Percentiles rank a stretch among this genome's conserved stretches.
Evolutionary conservation across 2,329 filamentous ascomycete species (phyloP).

Genomic region (Chaetomium globosum): DNA sequence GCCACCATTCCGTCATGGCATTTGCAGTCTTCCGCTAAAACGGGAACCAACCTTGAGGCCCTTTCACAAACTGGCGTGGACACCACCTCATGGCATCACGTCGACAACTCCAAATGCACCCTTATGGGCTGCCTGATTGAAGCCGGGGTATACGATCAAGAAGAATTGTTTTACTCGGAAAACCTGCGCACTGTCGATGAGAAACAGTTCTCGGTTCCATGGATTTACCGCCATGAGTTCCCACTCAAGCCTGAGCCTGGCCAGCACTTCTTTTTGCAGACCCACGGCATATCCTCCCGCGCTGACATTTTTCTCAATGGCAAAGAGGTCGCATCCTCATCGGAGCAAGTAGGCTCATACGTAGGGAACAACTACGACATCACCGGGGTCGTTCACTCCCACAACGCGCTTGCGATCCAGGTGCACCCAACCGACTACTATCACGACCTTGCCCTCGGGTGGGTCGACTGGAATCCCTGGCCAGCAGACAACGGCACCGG

Average conservation of each 20-base stretch:
- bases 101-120: constrained; percentile 53
- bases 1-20: constrained; percentile 51
- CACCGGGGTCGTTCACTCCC: constrained; percentile 46
- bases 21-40: constrained; percentile 50
- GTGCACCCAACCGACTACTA: constrained; percentile 62
- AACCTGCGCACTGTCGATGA: constrained; percentile 48
- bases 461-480: constrained; percentile 65
- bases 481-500: constrained; percentile 65
- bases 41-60: constrained; percentile 41
- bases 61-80: constrained; percentile 51
- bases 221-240: constrained; percentile 62
- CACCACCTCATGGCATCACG: constrained; percentile 55
- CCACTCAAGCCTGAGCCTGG: constrained; percentile 40
- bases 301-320: constrained; percentile 65
- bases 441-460: constrained; percentile 61
- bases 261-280: constrained; percentile 56
- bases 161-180: constrained; percentile 58
- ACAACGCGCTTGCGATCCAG: constrained; percentile 57
- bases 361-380: constrained; percentile 59
- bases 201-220: constrained; percentile 55
- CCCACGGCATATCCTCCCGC: constrained; percentile 61
- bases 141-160: constrained; percentile 55
- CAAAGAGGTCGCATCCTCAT: constrained; percentile 51
- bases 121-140: constrained; percentile 61
- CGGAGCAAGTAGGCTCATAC: constrained; percentile 59